Percentiles rank a stretch among this genome's conserved stretches.
Conservation (phyloP, 1,139 yeast species). For the Yamadazyma dushanensis region DNA sequence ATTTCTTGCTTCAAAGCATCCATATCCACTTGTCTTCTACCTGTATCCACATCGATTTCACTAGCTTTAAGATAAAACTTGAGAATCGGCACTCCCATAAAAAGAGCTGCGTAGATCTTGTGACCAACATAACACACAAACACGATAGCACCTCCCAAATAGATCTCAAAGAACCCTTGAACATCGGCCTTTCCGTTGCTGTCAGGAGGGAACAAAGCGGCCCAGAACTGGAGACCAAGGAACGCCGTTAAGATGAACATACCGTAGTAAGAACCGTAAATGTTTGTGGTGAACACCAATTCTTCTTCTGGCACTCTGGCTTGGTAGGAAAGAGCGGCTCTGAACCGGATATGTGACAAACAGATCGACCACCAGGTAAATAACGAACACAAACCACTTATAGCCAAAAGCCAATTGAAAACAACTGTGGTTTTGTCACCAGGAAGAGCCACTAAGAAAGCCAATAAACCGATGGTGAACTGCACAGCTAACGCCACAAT, state of each 20-base stretch:
- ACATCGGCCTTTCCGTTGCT: conserved; percentile 29
- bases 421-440: conserved; percentile 23
- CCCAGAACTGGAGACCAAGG: conserved; percentile 39
- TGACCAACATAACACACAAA: conserved; percentile 30
- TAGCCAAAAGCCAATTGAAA: conserved; percentile 43
- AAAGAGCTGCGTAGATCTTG: conserved; percentile 29
- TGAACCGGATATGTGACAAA: conserved; percentile 31
- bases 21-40: conserved; percentile 43
- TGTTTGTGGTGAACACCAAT: conserved; percentile 24
- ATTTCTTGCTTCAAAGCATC: conserved; percentile 37
- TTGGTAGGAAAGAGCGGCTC: conserved; percentile 27
- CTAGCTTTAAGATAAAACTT: conserved; percentile 31
- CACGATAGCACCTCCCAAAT: conserved; percentile 32
- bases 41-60: conserved; percentile 43
- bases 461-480: conserved; percentile 35
- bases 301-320: conserved; percentile 33
- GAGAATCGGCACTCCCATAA: conserved; percentile 24
- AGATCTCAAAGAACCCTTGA: conserved; percentile 30
- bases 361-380: conserved; percentile 41
- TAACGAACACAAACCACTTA: conserved; percentile 41
- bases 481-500: conserved; percentile 43
- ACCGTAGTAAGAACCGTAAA: conserved; percentile 34
- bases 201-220: conserved; percentile 39
- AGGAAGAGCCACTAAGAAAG: conserved; percentile 35
- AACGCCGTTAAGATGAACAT: conserved; percentile 25